Evolutionary conservation across 73 alveolate species (phyloP), one percentile per base, ranked within the genome.

Genomic region (Tetrahymena elliotti): DNA sequence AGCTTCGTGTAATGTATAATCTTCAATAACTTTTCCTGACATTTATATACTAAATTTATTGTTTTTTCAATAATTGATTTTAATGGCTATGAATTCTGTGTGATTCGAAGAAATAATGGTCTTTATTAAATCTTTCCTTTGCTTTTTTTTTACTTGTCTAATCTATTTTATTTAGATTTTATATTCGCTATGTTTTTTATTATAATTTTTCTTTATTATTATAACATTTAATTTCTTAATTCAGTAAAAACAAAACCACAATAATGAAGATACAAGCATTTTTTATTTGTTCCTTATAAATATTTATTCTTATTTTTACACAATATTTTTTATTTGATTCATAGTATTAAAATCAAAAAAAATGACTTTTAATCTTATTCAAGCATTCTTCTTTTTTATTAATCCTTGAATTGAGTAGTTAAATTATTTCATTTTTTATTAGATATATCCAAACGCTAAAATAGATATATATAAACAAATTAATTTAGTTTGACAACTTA

Each of bases 21-120:
- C 93, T 47, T 94, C 96, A 92, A 94, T 92, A 38, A 94, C 96
- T 35, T 94, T 94, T 37, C 82, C 93, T 38, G 88, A 38, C 95
- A 93, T 93, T 39, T 38, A 22, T n/a, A 84, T 84, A 8, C 54
- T 84, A 35, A n/a, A 4, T 92, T 36, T 15, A 34, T 22, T 22
- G 22, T 93, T 36, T 93, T 93, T 37, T 93, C 53, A 38, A 84
- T 27, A 38, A 10, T 84, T 37, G 1, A 35, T 22, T 84, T 84
- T 84, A 84, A 33, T 68, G 38, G 88, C 82, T 47, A 47, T 47
- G 82, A 15, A 47, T 47, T 47, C 20, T 47, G 31, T 47, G 31
- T 0, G 27, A 47, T 47, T 47, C 53, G 31, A 38, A 38, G 52
- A 47, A 47, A 47, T 47, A 47, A 47, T 47, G 82, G 3, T 47